A percentile compares a stretch with the other conserved stretches of the same genome.
These are phyloP conservation scores for Ascochyta viciae-villosae DNA, from an alignment of 2,329 filamentous ascomycete species.

Conservation along the genomic window DNA sequence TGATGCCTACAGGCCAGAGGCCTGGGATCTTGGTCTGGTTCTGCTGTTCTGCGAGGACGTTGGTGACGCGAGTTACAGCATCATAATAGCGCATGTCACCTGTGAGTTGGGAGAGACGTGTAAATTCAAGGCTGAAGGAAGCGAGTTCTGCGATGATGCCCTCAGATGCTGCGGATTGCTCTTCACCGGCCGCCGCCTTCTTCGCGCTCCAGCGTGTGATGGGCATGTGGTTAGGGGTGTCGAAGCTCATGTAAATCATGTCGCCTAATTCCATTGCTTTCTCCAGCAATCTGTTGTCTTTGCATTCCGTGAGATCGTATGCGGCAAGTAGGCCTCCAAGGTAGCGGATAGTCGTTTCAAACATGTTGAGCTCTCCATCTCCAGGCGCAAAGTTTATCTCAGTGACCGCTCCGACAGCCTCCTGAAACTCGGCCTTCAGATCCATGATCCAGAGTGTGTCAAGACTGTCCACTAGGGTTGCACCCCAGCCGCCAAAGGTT, in stretches of 20 bases:
- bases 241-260: slow-evolving; percentile 68
- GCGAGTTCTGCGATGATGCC: slow-evolving; percentile 54
- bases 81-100: slow-evolving; percentile 54
- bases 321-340: slow-evolving; percentile 71
- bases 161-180: slow-evolving; percentile 43
- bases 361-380: slow-evolving; percentile 62
- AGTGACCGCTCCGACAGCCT: slow-evolving; percentile 64
- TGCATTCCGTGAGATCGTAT: slow-evolving; percentile 67
- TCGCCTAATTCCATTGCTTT: slow-evolving; percentile 69
- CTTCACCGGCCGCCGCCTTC: slow-evolving; percentile 29
- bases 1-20: slow-evolving; percentile 50
- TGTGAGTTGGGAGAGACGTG: slow-evolving; percentile 52
- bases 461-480: slow-evolving; percentile 77
- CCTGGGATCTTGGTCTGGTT: slow-evolving; percentile 51
- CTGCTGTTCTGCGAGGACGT: slow-evolving; percentile 49
- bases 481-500: slow-evolving; percentile 89
- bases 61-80: slow-evolving; percentile 50
- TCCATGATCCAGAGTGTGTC: slow-evolving; percentile 76
- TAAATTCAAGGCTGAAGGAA: slow-evolving; percentile 54
- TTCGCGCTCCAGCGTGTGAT: slow-evolving; percentile 46
- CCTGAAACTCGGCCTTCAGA: slow-evolving; percentile 66
- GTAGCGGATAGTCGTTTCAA: slow-evolving; percentile 74
- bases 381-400: slow-evolving; percentile 64
- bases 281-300: slow-evolving; percentile 57
- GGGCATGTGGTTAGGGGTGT: slow-evolving; percentile 70